Evolutionary conservation across 495 filamentous ascomycete genomes (phyloP), one percentile per base, ranked within the genome.

Genomic region (Cercophora scortea): DNA sequence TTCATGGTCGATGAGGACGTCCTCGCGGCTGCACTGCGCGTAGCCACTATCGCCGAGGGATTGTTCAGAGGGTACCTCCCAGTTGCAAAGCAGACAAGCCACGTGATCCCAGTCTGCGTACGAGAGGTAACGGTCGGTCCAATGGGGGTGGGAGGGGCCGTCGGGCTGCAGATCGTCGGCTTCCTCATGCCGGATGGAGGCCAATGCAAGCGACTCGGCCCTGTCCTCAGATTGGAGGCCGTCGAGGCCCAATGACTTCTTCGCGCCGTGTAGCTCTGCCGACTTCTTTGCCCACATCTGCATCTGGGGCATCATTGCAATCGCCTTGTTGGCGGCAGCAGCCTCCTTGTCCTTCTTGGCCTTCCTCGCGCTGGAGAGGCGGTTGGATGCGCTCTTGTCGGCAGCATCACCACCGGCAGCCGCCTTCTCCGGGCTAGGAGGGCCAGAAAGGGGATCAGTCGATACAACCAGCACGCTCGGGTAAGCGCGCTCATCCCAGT

Each of bases 271-370:
- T 39, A 96, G 72, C 62, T 96, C 89, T 0, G 86, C 88, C 60
- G 89, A 87, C 25, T 88, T 87, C 60, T 91, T 86, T 47, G 85
- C 82, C 90, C 90, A 96, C 66, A 90, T 87, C 68, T 93, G 85
- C 35, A 96, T 74, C 59, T 94, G 87, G 3, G 77, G 76, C 42
- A 75, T 77, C 67, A 80, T 78, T 17, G 72, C 68, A 41, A 74
- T 66, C 68, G 79, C 59, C 86, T 93, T 57, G 32, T 47, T 16
- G 16, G 32, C 57, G 15, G 51, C 38, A 4, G 50, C 48, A 33
- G 55, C 18, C 82, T 73, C 63, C 89, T 90, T 94, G 8, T 72
- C 69, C 50, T 83, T 90, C 18, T 81, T 83, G 17, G 55, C 59
- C 10, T 65, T 68, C 42, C 63, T 57, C 1, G 45, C 19, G 8